A percentile compares a stretch with the other conserved stretches of the same genome.
phyloP scores from a whole-genome alignment of 768 basidiomycete species.

The Termitomyces sp. region DNA sequence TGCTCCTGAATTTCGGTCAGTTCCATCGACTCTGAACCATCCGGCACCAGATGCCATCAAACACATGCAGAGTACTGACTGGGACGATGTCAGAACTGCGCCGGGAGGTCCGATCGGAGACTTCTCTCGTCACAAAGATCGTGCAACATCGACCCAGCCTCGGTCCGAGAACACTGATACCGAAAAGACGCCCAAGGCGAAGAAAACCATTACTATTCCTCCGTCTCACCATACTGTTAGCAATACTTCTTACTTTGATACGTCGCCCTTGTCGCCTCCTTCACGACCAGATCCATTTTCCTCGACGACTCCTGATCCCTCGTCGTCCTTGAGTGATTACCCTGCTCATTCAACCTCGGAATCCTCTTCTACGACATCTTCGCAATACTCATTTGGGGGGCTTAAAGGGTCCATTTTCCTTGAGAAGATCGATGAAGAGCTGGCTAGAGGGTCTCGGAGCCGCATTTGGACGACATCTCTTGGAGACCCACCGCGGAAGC shows the following conservation, averaged over 20 bases:
- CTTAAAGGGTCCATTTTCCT: constrained; percentile 51
- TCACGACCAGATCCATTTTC: constrained; percentile 52
- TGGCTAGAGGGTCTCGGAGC: constrained; percentile 57
- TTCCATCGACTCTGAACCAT: constrained; percentile 50
- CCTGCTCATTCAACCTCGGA: constrained; percentile 66
- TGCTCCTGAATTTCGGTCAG: constrained; percentile 22
- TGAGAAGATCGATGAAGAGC: constrained; percentile 65
- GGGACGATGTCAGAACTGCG: constrained; percentile 57
- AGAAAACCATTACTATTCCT: constrained; percentile 23
- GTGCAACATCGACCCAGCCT: constrained; percentile 5
- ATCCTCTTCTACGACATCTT: constrained; percentile 69
- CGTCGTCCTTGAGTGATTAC: constrained; percentile 70
- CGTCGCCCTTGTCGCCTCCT: constrained; percentile 33
- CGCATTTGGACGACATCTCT: constrained; percentile 58
- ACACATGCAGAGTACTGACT: constrained; percentile 60
- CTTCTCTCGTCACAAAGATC: not conserved
- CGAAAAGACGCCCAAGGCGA: constrained; percentile 37
- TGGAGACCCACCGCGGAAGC: constrained; percentile 83
- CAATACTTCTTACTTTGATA: constrained; percentile 20
- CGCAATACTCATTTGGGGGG: constrained; percentile 51
- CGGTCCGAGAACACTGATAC: constrained; percentile 25
- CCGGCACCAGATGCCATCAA: constrained; percentile 64
- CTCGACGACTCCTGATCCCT: constrained; percentile 71
- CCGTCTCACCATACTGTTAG: constrained; percentile 18
- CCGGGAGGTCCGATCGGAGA: constrained; percentile 43